phyloP scores from a whole-genome alignment of 805 yeast species.

The Yarrowia hollandica region DNA sequence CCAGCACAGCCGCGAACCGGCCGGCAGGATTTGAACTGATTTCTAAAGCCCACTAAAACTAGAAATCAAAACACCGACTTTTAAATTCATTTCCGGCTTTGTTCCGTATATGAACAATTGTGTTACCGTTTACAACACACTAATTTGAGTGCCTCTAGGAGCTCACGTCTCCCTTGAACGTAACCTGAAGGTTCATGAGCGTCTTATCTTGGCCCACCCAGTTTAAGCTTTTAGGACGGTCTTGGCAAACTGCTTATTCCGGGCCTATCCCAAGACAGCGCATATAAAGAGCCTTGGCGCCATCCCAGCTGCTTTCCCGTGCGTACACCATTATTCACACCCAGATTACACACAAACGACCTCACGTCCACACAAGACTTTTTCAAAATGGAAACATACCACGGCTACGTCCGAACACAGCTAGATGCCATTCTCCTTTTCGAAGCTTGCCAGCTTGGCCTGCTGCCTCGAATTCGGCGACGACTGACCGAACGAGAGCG shows the following conservation, averaged over 20 bases:
- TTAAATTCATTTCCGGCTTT: not conserved
- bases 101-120: not conserved
- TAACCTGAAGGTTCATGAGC: not conserved
- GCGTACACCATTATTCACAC: not conserved
- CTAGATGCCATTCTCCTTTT: slow-evolving; percentile 63
- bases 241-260: slow-evolving; percentile 29
- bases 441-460: slow-evolving; percentile 60
- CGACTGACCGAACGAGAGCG: slow-evolving; percentile 61
- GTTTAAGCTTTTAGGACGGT: slow-evolving; percentile 21
- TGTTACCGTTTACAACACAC: no score
- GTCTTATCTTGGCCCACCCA: slow-evolving; percentile 28
- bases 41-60: not conserved
- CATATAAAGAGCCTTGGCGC: slow-evolving; percentile 28
- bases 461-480: slow-evolving; percentile 57
- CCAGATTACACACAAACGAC: slow-evolving; percentile 50
- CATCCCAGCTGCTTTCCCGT: slow-evolving; percentile 10
- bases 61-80: not conserved
- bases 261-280: slow-evolving; percentile 26
- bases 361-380: not conserved
- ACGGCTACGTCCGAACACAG: slow-evolving; percentile 57
- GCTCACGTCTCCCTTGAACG: not conserved
- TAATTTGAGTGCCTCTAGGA: not conserved
- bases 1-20: slow-evolving; percentile 19
- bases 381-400: slow-evolving; percentile 56
- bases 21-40: not conserved